A percentile compares a stretch with the other conserved stretches of the same genome.
Evolutionary conservation across 192 early-diverging fungal genomes (phyloP).

Genomic region (Geranomyces michiganensis): DNA sequence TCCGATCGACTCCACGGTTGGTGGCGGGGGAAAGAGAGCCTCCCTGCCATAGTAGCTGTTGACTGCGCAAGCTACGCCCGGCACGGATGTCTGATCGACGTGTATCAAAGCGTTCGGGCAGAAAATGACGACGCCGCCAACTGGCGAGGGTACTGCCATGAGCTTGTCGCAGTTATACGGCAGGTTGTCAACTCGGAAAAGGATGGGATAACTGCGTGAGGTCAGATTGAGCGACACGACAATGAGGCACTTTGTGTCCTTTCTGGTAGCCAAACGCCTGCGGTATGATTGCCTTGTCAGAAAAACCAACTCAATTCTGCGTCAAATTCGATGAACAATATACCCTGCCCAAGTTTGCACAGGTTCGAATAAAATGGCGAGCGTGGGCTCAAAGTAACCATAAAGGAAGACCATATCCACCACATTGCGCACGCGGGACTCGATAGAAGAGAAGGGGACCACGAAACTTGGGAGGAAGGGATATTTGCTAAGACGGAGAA

Average conservation of each 20-base stretch:
- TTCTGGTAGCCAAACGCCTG: slow-evolving; percentile 60
- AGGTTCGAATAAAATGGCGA: slow-evolving; percentile 90
- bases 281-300: slow-evolving; percentile 18
- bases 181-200: slow-evolving; percentile 74
- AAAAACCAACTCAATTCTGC: background rate
- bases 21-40: slow-evolving; percentile 37
- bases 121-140: slow-evolving; percentile 84
- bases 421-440: slow-evolving; percentile 68
- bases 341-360: slow-evolving; percentile 87
- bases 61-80: slow-evolving; percentile 73
- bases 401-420: slow-evolving; percentile 89
- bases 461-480: slow-evolving; percentile 53
- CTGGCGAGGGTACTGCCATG: slow-evolving; percentile 75
- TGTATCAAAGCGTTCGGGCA: slow-evolving; percentile 81
- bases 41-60: slow-evolving; percentile 71
- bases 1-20: slow-evolving; percentile 31
- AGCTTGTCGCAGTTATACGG: slow-evolving; percentile 81
- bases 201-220: slow-evolving; percentile 75
- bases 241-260: slow-evolving; percentile 72
- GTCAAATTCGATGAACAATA: no score
- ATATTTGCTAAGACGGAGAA: slow-evolving; percentile 37
- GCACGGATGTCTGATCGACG: slow-evolving; percentile 76
- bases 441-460: slow-evolving; percentile 41
- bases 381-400: slow-evolving; percentile 90
- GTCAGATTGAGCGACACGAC: slow-evolving; percentile 87